phyloP scores from a whole-genome alignment of 208 protist genomes.

The Leishmania aethiopica region DNA sequence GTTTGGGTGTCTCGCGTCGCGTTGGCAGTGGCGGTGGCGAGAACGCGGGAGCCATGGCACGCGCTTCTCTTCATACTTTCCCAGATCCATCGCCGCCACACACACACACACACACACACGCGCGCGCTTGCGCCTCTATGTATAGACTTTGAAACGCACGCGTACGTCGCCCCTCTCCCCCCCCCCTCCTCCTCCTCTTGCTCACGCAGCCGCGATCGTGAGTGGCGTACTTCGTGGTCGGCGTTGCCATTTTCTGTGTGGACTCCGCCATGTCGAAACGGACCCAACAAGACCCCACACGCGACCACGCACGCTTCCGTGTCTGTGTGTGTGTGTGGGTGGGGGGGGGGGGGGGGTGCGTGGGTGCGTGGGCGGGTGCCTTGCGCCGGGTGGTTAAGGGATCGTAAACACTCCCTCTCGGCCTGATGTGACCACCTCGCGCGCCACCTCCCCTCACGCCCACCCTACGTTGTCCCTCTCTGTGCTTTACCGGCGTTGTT shows the following conservation, averaged over 20 bases:
- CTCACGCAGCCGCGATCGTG: too few species aligned
- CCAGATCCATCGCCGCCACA: not conserved
- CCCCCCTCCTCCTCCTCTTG: too few species aligned
- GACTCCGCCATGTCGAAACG: too few species aligned
- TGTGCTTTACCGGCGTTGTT: slow-evolving; percentile 1
- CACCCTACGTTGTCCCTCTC: slow-evolving; percentile 12
- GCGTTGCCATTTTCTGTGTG: too few species aligned
- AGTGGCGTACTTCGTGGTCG: too few species aligned
- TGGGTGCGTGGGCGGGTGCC: not conserved
- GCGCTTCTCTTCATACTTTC: not conserved
- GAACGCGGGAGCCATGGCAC: not conserved
- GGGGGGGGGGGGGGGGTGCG: too few species aligned
- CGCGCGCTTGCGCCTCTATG: not conserved
- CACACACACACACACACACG: not conserved
- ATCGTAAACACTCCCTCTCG: not conserved
- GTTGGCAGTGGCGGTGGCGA: not conserved
- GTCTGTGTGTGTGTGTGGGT: not conserved
- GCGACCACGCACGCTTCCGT: too few species aligned
- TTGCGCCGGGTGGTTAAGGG: not conserved
- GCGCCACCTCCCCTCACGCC: not conserved
- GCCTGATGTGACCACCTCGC: slow-evolving; percentile 1
- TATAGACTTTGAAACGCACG: not conserved
- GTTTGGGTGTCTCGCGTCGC: not conserved
- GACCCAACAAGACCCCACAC: too few species aligned
- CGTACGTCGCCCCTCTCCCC: not conserved